These are phyloP conservation scores for Paecilomyces fulvus DNA, from an alignment of 2,329 filamentous ascomycete species.

Conservation along the genomic window DNA sequence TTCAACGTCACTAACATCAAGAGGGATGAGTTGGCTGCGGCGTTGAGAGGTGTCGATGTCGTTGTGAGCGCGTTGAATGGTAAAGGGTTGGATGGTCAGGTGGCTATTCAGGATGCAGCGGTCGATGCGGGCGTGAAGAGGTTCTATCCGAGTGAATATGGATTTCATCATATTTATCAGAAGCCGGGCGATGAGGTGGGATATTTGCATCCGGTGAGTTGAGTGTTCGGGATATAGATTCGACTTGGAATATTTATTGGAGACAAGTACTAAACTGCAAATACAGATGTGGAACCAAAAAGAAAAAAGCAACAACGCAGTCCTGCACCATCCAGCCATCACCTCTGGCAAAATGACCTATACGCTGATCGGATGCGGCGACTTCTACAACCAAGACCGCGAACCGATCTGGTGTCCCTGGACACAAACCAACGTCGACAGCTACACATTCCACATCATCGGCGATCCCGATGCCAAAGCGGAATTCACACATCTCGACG, in stretches of 20 bases:
- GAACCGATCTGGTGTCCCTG: constrained; percentile 20
- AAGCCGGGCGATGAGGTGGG: constrained; percentile 11
- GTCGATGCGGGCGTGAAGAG: constrained; percentile 16
- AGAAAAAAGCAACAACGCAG: constrained; percentile 8
- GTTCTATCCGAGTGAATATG: constrained; percentile 19
- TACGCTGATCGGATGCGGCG: constrained; percentile 23
- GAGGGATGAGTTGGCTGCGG: constrained; percentile 5
- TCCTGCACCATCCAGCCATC: constrained; percentile 14
- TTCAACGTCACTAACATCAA: constrained; percentile 8
- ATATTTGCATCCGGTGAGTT: constrained; percentile 14
- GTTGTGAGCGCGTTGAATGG: constrained; percentile 17
- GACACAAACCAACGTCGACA: constrained; percentile 10
- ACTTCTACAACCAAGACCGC: constrained; percentile 21
- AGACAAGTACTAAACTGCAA: background rate
- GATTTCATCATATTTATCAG: constrained; percentile 16
- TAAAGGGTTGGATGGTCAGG: constrained; percentile 10
- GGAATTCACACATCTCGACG: constrained; percentile 17
- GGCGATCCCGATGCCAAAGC: constrained; percentile 14
- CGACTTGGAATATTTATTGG: too few relatives aligned
- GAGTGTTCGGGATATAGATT: background rate
- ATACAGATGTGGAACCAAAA: constrained; percentile 10
- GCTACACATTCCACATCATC: constrained; percentile 16
- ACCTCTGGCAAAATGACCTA: constrained; percentile 17
- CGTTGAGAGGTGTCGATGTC: constrained; percentile 13
- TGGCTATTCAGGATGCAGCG: constrained; percentile 16